Evolutionary conservation across 2,329 filamentous ascomycete species (phyloP), one percentile per base, ranked within the genome.

Genomic region (Claviceps paspali): DNA sequence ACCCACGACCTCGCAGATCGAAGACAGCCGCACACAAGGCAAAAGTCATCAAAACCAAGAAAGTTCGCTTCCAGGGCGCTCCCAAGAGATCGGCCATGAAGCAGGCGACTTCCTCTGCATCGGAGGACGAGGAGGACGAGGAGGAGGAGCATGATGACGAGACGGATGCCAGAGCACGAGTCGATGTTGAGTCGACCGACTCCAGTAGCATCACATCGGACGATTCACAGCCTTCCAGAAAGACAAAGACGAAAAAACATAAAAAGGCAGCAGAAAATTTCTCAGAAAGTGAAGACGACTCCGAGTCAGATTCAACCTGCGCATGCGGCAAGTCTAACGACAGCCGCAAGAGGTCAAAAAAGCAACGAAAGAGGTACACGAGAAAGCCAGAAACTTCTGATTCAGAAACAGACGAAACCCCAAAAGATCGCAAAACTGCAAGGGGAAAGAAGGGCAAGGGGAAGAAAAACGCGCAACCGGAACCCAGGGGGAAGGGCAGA

Each of bases 61-160:
- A 61, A 38, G 65, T 68, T 23, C 61, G 60, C 12, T 68, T 68
- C 38, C 46, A 59, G 11, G 45, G 53, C 6, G 36, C 34, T 6
- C 46, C 53, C 2, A 48, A 42, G 36, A 63, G 60, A 44, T 56
- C 62, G 3, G 58, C 58, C 3, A 34, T 61, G 40, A 65, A 64
- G 42, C 54, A 55, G 34, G 24, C 14, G 3, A 27, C 49, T 3
- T 36, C 41, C 6, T 38, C 47, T 41, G 45, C 46, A 31, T 41
- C 43, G 21, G 19, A 33, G n/a, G 30, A 31, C 7, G 12, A 7
- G 4, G n/a, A 28, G 18, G 11, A 21, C 17, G 10, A 30, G 4
- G 17, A 12, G 5, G 17, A 29, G 35, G 41, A n/a, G n/a, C n/a
- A n/a, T n/a, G 38, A 39, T 8, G 42, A 48, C 15, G 47, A 48